Conservation (phyloP, 768 basidiomycete genomes). For the Mycena venus region DNA sequence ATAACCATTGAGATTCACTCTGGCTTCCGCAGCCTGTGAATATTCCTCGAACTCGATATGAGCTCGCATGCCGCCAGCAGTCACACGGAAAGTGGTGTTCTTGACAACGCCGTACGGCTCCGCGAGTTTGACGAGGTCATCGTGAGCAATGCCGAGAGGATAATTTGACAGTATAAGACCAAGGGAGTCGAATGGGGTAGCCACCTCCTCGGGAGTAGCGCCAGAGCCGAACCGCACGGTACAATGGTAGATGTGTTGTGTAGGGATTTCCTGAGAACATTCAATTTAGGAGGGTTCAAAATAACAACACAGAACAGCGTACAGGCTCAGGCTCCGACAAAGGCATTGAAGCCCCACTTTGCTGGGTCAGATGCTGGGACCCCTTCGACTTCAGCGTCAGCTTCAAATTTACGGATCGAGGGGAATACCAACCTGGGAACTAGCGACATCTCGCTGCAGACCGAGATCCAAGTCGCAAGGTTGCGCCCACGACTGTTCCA, state of each 20-base stretch:
- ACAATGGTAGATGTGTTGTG: slow-evolving; percentile 10
- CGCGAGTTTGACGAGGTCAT: slow-evolving; percentile 5
- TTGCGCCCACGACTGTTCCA: slow-evolving; percentile 9
- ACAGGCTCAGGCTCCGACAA: slow-evolving; percentile 1
- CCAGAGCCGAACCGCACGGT: slow-evolving; percentile 21
- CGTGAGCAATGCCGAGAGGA: slow-evolving; percentile 23
- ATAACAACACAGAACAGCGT: neutral
- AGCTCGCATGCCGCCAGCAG: slow-evolving; percentile 10
- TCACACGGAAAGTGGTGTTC: slow-evolving; percentile 20
- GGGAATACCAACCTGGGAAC: neutral
- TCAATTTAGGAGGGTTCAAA: neutral
- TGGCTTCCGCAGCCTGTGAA: slow-evolving; percentile 24
- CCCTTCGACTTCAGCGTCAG: neutral
- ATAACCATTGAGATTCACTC: slow-evolving; percentile 22
- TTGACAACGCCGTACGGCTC: slow-evolving; percentile 22
- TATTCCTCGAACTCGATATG: slow-evolving; percentile 21
- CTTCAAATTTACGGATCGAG: no score
- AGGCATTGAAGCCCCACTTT: neutral
- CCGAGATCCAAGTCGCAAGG: neutral
- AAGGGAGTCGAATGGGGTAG: slow-evolving; percentile 21
- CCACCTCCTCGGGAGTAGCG: slow-evolving; percentile 14
- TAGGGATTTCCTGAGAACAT: neutral
- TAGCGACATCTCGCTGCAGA: neutral
- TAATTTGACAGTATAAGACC: slow-evolving; percentile 6
- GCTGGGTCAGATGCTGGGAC: neutral